A percentile compares a stretch with the other conserved stretches of the same genome.
Conservation (phyloP, 345 rosid genomes). For the Salix viminalis region DNA sequence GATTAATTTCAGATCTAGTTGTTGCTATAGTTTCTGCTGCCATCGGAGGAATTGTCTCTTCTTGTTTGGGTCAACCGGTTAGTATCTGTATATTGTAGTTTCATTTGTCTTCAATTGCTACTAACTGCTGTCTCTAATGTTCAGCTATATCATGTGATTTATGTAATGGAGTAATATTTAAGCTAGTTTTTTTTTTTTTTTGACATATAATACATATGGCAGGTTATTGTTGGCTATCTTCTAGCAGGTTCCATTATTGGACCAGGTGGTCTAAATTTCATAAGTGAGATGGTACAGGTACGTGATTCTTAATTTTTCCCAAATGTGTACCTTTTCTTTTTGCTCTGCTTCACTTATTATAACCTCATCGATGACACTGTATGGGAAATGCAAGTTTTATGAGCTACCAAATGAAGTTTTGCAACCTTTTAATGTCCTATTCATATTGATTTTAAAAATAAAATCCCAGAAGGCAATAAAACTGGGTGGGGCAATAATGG, state of each 20-base stretch:
- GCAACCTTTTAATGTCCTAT: neutral
- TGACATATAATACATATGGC: conserved; percentile 4
- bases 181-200: neutral
- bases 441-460: neutral
- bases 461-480: neutral
- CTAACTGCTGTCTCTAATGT: neutral
- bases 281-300: conserved; percentile 99
- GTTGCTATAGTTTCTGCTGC: conserved; percentile 98
- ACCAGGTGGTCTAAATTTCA: conserved; percentile 96
- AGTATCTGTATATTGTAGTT: conserved; percentile 27
- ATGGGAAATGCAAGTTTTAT: neutral
- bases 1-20: conserved; percentile 95
- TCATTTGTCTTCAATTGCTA: conserved; percentile 17
- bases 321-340: neutral
- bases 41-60: conserved; percentile 89
- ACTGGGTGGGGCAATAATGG: neutral
- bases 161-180: neutral
- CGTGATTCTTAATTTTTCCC: conserved; percentile 6
- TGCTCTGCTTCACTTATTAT: neutral
- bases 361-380: neutral
- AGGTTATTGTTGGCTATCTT: conserved; percentile 98
- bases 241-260: conserved; percentile 95
- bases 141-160: conserved; percentile 12
- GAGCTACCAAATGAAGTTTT: neutral
- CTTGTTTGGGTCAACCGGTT: conserved; percentile 98